Evolutionary conservation across 176 grass and related monocot genomes (phyloP), one percentile per base, ranked within the genome.

Genomic region (Luzula sylvatica): DNA sequence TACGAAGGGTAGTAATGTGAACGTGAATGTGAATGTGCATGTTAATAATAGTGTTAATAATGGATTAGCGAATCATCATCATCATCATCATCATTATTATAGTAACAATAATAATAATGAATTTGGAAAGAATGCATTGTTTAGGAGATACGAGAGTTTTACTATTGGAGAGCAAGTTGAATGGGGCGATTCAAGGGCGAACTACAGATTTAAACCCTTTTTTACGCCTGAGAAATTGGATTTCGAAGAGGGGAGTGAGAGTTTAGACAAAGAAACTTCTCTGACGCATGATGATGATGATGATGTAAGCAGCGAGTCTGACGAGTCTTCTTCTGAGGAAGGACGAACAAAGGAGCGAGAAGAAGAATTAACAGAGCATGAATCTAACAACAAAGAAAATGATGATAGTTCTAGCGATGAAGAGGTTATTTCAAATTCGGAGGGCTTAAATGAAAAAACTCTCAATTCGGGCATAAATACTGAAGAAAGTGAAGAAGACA

Each of bases 141-240:
- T 56, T 70, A 66, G 60, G 51, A 79, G 75, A 25, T 59, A 79
- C 21, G 68, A 72, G 53, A 79, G 75, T 50, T 78, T 79, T 50
- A 67, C 61, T 4, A 40, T 67, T 7, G 75, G 75, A 4, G 43
- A 52, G 38, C 65, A 57, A 15, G 61, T 72, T 59, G 41, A 47
- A 47, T 58, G 30, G 60, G 38, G n/a, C 59, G 66, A 17, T 15
- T 64, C 26, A n/a, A 64, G 60, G 43, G 25, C 60, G 9, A 35
- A 35, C 43, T 58, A 56, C 2, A 71, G 75, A 46, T 71, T 78
- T 27, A 66, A 57, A n/a, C 67, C 66, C 20, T 71, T 35, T 57
- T 51, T 78, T 49, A 50, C 25, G 66, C 45, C 68, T 5, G 61
- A 72, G 24, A 65, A 52, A 49, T 52, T 25, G 17, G 53, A 54